These are phyloP conservation scores for Penicillium sumatraense DNA, from an alignment of 2,329 filamentous ascomycete species.

Conservation along the genomic window DNA sequence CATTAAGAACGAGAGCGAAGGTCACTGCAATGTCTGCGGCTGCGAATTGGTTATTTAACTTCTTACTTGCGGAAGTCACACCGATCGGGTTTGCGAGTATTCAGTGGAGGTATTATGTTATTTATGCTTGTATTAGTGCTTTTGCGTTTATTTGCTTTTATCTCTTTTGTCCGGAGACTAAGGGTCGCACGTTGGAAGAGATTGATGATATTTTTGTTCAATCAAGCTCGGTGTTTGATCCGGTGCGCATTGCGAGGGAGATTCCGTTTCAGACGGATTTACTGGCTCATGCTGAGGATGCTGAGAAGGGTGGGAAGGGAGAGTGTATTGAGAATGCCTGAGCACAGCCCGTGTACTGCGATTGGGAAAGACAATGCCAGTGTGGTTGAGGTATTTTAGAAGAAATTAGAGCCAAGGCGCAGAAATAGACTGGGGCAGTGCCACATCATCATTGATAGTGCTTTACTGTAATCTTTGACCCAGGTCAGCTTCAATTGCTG, in stretches of 20 bases:
- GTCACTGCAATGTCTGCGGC: conserved; percentile 62
- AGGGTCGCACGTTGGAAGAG: conserved; percentile 42
- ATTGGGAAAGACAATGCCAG: too few species aligned
- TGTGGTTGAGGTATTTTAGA: too few species aligned
- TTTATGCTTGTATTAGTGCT: conserved; percentile 49
- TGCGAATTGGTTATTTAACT: conserved; percentile 45
- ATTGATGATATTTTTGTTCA: conserved; percentile 3
- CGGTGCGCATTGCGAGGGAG: conserved; percentile 23
- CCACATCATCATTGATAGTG: too few species aligned
- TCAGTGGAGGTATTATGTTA: conserved; percentile 52
- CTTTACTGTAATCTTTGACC: too few species aligned
- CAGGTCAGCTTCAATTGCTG: too few species aligned
- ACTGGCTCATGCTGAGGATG: conserved; percentile 11
- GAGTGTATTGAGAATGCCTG: conserved; percentile 9
- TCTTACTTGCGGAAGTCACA: conserved; percentile 41
- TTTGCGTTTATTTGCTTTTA: conserved; percentile 34
- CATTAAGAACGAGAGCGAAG: conserved; percentile 42
- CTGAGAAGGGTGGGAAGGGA: conserved; percentile 7
- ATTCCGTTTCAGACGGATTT: conserved; percentile 25
- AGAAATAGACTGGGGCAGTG: too few species aligned
- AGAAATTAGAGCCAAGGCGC: too few species aligned
- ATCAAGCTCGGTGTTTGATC: conserved; percentile 32
- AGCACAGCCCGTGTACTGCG: not conserved
- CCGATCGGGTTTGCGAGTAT: conserved; percentile 49
- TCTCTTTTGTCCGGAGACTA: conserved; percentile 44